phyloP scores from a whole-genome alignment of 139 green algal genomes.

The Zygnema cylindricum region DNA sequence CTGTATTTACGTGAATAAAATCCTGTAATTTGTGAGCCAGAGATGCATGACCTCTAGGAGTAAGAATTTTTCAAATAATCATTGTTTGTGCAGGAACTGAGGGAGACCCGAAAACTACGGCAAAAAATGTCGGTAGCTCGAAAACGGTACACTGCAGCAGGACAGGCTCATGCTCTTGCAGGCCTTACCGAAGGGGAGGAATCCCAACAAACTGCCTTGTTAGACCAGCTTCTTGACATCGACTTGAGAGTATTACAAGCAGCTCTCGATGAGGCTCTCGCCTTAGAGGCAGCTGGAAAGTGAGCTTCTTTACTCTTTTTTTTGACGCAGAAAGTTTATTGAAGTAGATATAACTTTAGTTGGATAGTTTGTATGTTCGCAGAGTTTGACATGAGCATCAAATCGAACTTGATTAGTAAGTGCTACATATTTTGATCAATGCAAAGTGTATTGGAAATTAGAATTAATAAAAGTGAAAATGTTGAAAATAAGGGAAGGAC shows the following conservation, averaged over 20 bases:
- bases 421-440: too few species aligned
- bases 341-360: too few species aligned
- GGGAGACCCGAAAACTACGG: constrained; percentile 27
- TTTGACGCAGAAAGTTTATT: too few species aligned
- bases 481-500: too few species aligned
- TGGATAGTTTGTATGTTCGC: too few species aligned
- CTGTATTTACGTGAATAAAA: background rate
- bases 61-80: constrained; percentile 7
- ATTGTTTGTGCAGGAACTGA: background rate
- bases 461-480: too few species aligned
- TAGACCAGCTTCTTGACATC: constrained; percentile 37
- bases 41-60: background rate
- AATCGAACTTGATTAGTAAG: too few species aligned
- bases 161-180: constrained; percentile 28
- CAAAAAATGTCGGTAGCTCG: constrained; percentile 10
- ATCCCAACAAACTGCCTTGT: constrained; percentile 20
- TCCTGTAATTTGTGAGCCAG: constrained; percentile 3
- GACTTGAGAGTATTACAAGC: constrained; percentile 22
- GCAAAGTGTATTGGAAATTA: too few species aligned
- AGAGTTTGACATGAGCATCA: too few species aligned
- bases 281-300: background rate
- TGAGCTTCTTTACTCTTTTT: background rate
- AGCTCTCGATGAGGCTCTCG: background rate
- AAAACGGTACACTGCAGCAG: constrained; percentile 22
- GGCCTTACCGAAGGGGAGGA: constrained; percentile 22